Base-by-base conservation (phyloP, 129 eudicot genomes). In the Cynara cardunculus region DNA sequence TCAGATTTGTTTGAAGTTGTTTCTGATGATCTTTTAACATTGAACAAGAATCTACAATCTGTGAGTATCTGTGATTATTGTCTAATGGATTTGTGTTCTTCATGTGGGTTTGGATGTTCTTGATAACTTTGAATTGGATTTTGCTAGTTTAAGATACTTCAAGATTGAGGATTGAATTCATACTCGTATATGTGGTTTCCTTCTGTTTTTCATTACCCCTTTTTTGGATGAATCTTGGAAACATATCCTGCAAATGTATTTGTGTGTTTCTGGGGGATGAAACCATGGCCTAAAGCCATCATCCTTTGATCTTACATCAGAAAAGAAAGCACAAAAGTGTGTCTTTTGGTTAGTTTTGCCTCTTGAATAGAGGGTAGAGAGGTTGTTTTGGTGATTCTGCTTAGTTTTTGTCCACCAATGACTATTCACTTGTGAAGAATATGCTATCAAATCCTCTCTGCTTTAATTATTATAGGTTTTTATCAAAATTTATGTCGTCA, bases 1-100 rank as follows among this genome's bases (percentile, higher is more conserved):
- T 67, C 88, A 11, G 91, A 86, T 72, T 80, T 94, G 90, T 92
- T 94, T 86, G 96, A 92, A 87, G 87, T 85, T 81, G 98, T 94
- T 88, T 92, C 96, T 39, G 94, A 92, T 62, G 98, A 94, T 61
- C 92, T 94, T 25, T 72, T 82, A 21, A 86, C 91, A 35, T 84
- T 94, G 85, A 94, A 94, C 90, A 94, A 92, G 80, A 94, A 94
- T 80, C 87, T 94, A 22, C 91, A 87, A 82, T 88, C 92, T 44
- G 98, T 94, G 87, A 90, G 98, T 85, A 67, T 25, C 62, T n/a
- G 30, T 53, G 65, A 26, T 41, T 18, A 32, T 61, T 19, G 2
- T 76, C 5, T 37, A 72, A 22, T 27, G 0, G 64, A n/a, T 56
- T 25, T 72, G 32, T 76, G 72, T 62, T 72, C 73, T 28, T 32